phyloP scores from a whole-genome alignment of 2,329 filamentous ascomycete species.

The Rhynchosporium graminicola region DNA sequence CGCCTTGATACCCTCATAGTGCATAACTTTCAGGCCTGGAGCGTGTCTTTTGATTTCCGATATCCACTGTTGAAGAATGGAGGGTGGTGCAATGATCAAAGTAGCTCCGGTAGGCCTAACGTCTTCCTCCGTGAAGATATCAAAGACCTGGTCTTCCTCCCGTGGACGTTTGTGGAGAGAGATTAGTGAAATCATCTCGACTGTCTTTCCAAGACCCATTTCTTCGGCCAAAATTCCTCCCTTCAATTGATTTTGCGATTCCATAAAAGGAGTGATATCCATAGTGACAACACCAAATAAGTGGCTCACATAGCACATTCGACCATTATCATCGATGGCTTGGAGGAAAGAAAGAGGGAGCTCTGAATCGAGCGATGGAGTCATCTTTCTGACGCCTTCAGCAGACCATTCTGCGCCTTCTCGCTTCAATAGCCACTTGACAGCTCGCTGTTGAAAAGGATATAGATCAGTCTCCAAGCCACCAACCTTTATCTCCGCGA shows the following conservation, averaged over 20 bases:
- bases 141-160: slow-evolving; percentile 31
- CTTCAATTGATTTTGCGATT: slow-evolving; percentile 46
- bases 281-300: slow-evolving; percentile 60
- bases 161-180: slow-evolving; percentile 55
- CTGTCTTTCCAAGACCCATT: slow-evolving; percentile 81
- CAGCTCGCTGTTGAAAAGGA: slow-evolving; percentile 70
- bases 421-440: slow-evolving; percentile 68
- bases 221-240: slow-evolving; percentile 67
- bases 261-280: slow-evolving; percentile 49
- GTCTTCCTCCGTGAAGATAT: slow-evolving; percentile 46
- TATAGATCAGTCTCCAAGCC: slow-evolving; percentile 57
- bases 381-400: slow-evolving; percentile 18
- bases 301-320: slow-evolving; percentile 58
- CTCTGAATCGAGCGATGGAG: not conserved
- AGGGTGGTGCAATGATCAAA: slow-evolving; percentile 60
- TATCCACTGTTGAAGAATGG: slow-evolving; percentile 62
- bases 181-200: slow-evolving; percentile 74
- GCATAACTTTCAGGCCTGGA: slow-evolving; percentile 55
- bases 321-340: slow-evolving; percentile 49
- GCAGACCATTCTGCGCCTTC: slow-evolving; percentile 59
- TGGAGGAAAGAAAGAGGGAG: slow-evolving; percentile 46
- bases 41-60: slow-evolving; percentile 60
- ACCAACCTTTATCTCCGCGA: slow-evolving; percentile 46
- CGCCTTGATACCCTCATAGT: slow-evolving; percentile 53
- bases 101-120: slow-evolving; percentile 56